Percentiles rank a stretch among this genome's conserved stretches.
Evolutionary conservation across 805 yeast genomes (phyloP).

Genomic region (Metschnikowia matae): DNA sequence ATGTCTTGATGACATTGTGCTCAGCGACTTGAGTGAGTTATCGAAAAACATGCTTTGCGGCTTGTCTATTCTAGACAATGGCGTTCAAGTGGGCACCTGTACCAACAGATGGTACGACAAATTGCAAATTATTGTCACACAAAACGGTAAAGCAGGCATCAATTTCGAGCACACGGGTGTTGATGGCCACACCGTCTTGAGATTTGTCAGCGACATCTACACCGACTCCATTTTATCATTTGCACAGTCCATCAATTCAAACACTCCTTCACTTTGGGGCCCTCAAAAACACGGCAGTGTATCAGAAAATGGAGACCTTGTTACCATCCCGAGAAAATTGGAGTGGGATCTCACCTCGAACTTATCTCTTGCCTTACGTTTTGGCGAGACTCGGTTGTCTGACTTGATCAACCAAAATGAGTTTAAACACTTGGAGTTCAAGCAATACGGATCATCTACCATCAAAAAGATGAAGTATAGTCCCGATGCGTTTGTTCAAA

Average conservation of each 20-base stretch:
- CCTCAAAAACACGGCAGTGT: constrained; percentile 11
- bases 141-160: constrained; percentile 88
- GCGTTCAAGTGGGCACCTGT: constrained; percentile 91
- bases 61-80: constrained; percentile 68
- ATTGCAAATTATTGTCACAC: constrained; percentile 79
- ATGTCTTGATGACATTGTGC: constrained; percentile 74
- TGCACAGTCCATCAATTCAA: constrained; percentile 76
- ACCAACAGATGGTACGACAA: constrained; percentile 95
- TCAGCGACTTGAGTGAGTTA: constrained; percentile 58
- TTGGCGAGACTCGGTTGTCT: constrained; percentile 85
- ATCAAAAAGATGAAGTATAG: constrained; percentile 83
- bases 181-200: constrained; percentile 88
- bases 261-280: constrained; percentile 70
- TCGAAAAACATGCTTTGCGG: constrained; percentile 89
- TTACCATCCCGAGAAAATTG: constrained; percentile 76
- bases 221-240: constrained; percentile 86
- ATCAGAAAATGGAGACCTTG: constrained; percentile 34
- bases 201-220: constrained; percentile 85
- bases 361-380: constrained; percentile 71
- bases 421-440: constrained; percentile 74
- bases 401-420: constrained; percentile 89
- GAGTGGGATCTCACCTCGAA: constrained; percentile 84
- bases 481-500: constrained; percentile 92
- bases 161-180: constrained; percentile 94
- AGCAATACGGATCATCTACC: constrained; percentile 64